Evolutionary conservation across 768 basidiomycete genomes (phyloP).

Genomic region (Russula earlei): DNA sequence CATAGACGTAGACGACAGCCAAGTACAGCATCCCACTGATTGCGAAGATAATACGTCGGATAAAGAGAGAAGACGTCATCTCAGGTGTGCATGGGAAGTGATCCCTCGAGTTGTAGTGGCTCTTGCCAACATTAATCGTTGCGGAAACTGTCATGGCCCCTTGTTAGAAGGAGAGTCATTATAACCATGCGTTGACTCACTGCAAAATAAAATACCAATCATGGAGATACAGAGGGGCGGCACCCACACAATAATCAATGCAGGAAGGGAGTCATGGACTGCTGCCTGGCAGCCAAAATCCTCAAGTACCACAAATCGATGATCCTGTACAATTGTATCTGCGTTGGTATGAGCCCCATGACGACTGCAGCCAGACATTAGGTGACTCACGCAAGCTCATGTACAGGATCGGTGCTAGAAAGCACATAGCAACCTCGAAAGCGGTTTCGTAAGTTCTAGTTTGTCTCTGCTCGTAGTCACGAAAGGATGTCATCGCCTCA

Average conservation of each 20-base stretch:
- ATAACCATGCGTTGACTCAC: conserved; percentile 3
- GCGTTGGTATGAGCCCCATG: not conserved
- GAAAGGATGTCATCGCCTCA: conserved; percentile 10
- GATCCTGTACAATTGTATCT: conserved; percentile 19
- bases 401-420: conserved; percentile 14
- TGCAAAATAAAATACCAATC: conserved; percentile 12
- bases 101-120: conserved; percentile 2
- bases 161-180: not conserved
- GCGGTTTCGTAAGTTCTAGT: not conserved
- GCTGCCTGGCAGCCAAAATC: conserved; percentile 19
- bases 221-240: conserved; percentile 16
- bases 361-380: not conserved
- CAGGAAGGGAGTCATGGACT: conserved; percentile 15
- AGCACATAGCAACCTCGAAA: conserved; percentile 11
- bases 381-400: conserved; percentile 16
- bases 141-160: conserved; percentile 8
- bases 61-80: conserved; percentile 13
- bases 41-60: conserved; percentile 9
- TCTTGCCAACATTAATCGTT: conserved; percentile 11
- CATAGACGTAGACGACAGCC: conserved; percentile 4
- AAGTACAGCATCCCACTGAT: conserved; percentile 15
- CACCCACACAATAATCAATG: conserved; percentile 18
- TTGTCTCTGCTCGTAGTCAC: not conserved
- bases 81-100: conserved; percentile 10
- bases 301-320: conserved; percentile 17